Conservation (phyloP, 2,329 filamentous ascomycete genomes). For the Epichloe gansuensis region DNA sequence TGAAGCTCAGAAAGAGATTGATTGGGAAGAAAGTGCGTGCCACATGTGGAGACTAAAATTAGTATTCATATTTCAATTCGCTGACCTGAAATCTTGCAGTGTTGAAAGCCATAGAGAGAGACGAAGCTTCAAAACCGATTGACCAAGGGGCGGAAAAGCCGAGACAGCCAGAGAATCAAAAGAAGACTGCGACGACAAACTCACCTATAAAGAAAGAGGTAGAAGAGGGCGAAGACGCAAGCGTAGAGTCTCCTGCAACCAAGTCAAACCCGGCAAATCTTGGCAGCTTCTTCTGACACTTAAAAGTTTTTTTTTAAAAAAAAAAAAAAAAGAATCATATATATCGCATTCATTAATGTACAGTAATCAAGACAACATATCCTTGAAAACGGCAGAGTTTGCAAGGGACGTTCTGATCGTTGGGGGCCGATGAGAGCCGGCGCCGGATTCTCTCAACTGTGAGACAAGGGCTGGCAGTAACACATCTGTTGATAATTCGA, state of each 20-base stretch:
- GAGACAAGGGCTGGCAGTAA: conserved; percentile 46
- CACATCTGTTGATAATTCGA: conserved; percentile 45
- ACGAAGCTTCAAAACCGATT: conserved; percentile 38
- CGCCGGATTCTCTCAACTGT: conserved; percentile 26
- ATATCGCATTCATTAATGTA: conserved; percentile 10
- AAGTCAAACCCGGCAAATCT: conserved; percentile 21
- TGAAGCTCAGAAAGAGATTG: conserved; percentile 58
- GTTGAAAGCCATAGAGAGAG: conserved; percentile 52
- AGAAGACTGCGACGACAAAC: conserved; percentile 5
- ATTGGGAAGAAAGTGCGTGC: conserved; percentile 72
- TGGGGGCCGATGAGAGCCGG: background rate
- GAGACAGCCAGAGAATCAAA: background rate
- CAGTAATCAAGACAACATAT: conserved; percentile 43
- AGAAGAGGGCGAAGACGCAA: conserved; percentile 2
- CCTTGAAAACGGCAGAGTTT: conserved; percentile 34
- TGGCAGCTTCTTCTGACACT: conserved; percentile 38
- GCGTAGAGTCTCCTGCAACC: conserved; percentile 11
- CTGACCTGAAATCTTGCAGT: conserved; percentile 31
- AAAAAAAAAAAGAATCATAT: background rate
- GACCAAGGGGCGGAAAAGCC: conserved; percentile 11
- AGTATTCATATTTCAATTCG: too few species aligned
- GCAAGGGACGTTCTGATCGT: background rate
- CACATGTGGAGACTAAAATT: background rate
- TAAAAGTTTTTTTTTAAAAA: conserved; percentile 7
- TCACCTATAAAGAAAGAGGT: conserved; percentile 4